Evolutionary conservation across 2,329 filamentous ascomycete genomes (phyloP).

Genomic region (Epichloe glyceriae): DNA sequence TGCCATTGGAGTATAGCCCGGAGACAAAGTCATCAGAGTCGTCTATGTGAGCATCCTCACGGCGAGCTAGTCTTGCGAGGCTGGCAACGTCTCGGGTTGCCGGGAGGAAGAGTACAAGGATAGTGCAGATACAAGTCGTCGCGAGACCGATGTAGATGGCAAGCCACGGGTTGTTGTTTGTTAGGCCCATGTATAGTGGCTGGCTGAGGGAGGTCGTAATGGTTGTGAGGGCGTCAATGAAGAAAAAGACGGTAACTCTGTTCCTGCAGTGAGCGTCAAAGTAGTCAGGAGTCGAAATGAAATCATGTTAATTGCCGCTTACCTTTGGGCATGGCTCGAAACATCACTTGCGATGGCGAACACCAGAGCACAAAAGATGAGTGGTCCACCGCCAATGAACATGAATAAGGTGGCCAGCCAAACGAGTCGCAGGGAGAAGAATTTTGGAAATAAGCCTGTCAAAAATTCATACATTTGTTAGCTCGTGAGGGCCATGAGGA

Average conservation of each 20-base stretch:
- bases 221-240: background rate
- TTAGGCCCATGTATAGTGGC: background rate
- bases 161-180: background rate
- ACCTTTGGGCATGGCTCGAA: constrained; percentile 1
- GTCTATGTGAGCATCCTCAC: background rate
- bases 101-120: constrained; percentile 2
- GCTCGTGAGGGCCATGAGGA: background rate
- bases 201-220: background rate
- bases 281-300: too few species aligned
- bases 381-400: constrained; percentile 2
- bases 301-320: background rate
- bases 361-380: constrained; percentile 2
- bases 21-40: background rate
- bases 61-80: background rate
- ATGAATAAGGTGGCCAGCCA: constrained; percentile 2
- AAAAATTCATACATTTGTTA: background rate
- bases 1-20: background rate
- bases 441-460: constrained; percentile 1
- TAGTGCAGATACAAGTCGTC: background rate
- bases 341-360: constrained; percentile 4
- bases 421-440: constrained; percentile 1
- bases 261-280: background rate
- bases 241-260: background rate
- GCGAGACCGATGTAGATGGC: constrained; percentile 3
- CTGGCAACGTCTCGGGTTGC: constrained; percentile 3